Base-by-base conservation (phyloP, 192 early-diverging fungal species). In the Entomortierella beljakovae region DNA sequence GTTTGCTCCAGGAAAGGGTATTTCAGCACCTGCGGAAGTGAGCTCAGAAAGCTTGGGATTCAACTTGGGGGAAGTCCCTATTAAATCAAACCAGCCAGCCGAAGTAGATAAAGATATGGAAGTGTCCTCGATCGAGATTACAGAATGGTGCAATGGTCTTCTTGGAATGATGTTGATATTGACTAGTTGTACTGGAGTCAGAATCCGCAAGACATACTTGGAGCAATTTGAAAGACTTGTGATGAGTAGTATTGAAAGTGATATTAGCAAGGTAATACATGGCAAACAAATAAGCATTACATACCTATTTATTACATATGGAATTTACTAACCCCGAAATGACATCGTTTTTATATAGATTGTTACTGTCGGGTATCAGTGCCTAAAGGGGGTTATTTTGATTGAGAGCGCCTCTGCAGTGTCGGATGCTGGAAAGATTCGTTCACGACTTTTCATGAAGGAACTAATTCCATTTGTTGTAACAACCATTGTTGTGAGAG, bases 321-420 rank as follows among this genome's bases (percentile, higher is more conserved):
- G n/a, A n/a, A n/a, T n/a, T n/a, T n/a, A n/a, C n/a, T n/a, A n/a
- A n/a, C n/a, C n/a, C n/a, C 6, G 37, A 40, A 40, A 6, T 13
- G 37, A 9, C 37, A 40, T 40, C 7, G 37, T 40, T 6, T 40
- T 3, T 46, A 16, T 46, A 46, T 57, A 77, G 73, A 77, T 77
- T 43, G 61, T 77, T 16, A 77, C 73, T 7, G 73, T 77, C 5
- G 73, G 73, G 52, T 77, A 77, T 46, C 73, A 77, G 43, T 77
- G 73, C 40, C 25, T 77, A 43, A 68, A 63, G 48, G 67, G 73
- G 23, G 53, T 52, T 0, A 68, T 77, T 8, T 34, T 77, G 25
- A 68, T 63, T 28, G 73, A 77, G 26, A 51, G 58, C 43, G n/a
- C 49, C 1, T 22, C 55, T 22, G 42, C 18, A 31, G 22, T 23